Base-by-base conservation (phyloP, 164 flowering plant species). In the Taxillus chinensis region DNA sequence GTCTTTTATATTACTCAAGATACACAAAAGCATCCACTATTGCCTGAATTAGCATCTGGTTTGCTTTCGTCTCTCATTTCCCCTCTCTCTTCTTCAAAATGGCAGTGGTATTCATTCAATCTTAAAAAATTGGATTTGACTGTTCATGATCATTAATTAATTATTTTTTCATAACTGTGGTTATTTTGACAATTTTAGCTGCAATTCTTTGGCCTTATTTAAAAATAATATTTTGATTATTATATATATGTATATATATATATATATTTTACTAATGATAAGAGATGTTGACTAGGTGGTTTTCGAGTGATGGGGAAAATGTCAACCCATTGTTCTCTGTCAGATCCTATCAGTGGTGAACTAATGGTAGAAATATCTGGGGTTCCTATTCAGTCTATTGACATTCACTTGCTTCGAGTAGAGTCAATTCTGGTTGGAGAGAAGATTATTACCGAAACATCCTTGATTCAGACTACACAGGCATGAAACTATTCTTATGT, bases 401-500 rank as follows among this genome's bases (percentile, higher is more conserved):
- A 92, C 68, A 77, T 92, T 49, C 92, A 86, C 76, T 67, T 92
- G 68, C 79, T 83, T 11, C 83, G 95, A 5, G 74, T 83, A 12
- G 98, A 92, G 71, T 84, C 98, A 9, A 70, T 92, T 75, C 83
- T 92, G 72, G 77, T 73, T 41, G 96, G 98, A 41, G 98, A 92
- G 66, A 87, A 65, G 69, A 77, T 83, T 77, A 78, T 74, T 0
- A 77, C 83, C 40, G 95, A 87, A 68, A 82, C 86, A 15, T 84
- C 96, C 64, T 66, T 87, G 68, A 74, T 92, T 73, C 98, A 92
- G 66, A 83, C 85, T 56, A 92, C 95, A 51, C 96, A 92, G 95
- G 98, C 72, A 82, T 58, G 77, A 42, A 51, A 45, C 38, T 12
- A 56, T 54, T 12, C 53, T 64, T 48, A 42, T 46, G 0, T 39